These are phyloP conservation scores for Trichoderma sp. DNA, from an alignment of 2,329 filamentous ascomycete genomes.

Conservation along the genomic window DNA sequence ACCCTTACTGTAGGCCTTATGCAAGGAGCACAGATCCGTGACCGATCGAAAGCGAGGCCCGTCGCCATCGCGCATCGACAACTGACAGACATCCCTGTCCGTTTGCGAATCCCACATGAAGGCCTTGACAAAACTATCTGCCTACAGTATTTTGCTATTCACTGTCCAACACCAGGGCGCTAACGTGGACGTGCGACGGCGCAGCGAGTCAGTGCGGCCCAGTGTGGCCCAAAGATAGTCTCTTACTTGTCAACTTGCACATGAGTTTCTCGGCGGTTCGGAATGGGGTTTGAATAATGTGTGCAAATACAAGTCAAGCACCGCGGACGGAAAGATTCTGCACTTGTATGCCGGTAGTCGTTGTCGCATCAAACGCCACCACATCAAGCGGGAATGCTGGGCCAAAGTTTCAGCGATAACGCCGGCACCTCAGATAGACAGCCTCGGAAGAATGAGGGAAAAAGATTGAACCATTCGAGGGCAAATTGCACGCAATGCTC, in stretches of 20 bases:
- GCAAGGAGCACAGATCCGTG: constrained; percentile 5
- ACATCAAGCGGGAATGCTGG: constrained; percentile 5
- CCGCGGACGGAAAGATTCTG: not conserved
- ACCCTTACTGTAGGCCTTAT: not conserved
- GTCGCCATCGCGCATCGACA: not conserved
- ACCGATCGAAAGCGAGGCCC: not conserved
- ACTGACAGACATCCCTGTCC: constrained; percentile 1
- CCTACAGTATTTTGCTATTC: not conserved
- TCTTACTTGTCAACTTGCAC: too few relatives aligned
- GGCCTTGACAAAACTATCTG: not conserved
- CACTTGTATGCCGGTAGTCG: not conserved
- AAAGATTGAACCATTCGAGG: not conserved
- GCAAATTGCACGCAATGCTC: not conserved
- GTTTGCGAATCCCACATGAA: not conserved
- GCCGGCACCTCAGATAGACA: not conserved
- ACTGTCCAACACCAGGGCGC: not conserved
- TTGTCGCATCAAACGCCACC: constrained; percentile 5
- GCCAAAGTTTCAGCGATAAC: not conserved
- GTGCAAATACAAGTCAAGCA: not conserved
- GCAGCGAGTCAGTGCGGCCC: constrained; percentile 15
- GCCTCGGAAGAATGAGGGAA: not conserved
- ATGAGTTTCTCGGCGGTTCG: constrained; percentile 10
- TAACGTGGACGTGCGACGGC: constrained; percentile 13
- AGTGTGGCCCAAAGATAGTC: not conserved
- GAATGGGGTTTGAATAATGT: not conserved